Evolutionary conservation across 176 grass and related monocot genomes (phyloP).

Genomic region (Themeda triandra): DNA sequence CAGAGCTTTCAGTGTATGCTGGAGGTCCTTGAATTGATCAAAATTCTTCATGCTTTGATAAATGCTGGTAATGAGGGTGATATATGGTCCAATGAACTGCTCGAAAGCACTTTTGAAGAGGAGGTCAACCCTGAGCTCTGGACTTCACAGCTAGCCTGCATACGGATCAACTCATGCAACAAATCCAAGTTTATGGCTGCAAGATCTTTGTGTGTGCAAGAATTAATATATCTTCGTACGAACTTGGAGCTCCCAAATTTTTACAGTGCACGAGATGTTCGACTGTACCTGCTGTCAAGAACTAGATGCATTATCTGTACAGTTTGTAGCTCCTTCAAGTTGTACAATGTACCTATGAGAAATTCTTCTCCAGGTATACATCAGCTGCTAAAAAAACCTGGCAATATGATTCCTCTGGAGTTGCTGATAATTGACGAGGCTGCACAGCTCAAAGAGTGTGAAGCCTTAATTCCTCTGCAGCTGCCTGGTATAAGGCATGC

Average conservation of each 20-base stretch:
- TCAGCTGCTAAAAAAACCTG: neutral
- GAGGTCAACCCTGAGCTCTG: neutral
- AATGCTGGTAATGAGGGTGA: neutral
- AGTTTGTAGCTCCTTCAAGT: slow-evolving; percentile 27
- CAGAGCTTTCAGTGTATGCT: neutral
- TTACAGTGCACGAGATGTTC: neutral
- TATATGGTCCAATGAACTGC: neutral
- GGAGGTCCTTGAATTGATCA: neutral
- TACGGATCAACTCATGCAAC: neutral
- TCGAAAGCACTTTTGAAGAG: neutral
- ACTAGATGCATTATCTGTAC: slow-evolving; percentile 33
- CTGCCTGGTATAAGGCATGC: slow-evolving; percentile 32
- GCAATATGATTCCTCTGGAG: neutral
- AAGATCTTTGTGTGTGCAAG: slow-evolving; percentile 1
- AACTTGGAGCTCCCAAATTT: slow-evolving; percentile 7
- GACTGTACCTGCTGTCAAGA: neutral
- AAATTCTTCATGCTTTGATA: neutral
- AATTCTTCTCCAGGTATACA: neutral
- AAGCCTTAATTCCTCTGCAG: slow-evolving; percentile 57
- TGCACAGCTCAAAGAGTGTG: slow-evolving; percentile 67
- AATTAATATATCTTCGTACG: neutral
- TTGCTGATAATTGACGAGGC: slow-evolving; percentile 59
- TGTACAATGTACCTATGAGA: neutral
- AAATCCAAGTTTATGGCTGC: neutral
- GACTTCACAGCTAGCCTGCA: neutral